Percentiles rank a stretch among this genome's conserved stretches.
Conservation (phyloP, 768 basidiomycete species). For the Punctularia strigosozonata region DNA sequence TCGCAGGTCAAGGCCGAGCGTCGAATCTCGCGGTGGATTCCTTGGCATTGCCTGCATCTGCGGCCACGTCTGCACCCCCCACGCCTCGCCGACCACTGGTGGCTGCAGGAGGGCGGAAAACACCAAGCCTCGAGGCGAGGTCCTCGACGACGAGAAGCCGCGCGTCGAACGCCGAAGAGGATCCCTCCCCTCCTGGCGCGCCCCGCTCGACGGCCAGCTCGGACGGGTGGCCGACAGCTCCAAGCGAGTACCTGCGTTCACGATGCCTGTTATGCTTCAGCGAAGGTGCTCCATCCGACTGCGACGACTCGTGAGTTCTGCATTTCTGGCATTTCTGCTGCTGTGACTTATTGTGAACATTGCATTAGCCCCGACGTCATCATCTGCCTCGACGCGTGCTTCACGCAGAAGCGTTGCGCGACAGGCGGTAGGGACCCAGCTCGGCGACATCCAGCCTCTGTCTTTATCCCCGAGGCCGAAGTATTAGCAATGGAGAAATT, state of each 20-base stretch:
- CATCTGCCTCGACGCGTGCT: conserved; percentile 22
- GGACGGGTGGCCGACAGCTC: conserved; percentile 3
- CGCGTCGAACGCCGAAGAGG: too few relatives aligned
- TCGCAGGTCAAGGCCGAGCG: too few relatives aligned
- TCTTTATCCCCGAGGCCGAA: conserved; percentile 13
- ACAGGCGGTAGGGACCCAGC: conserved; percentile 9
- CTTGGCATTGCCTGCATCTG: too few relatives aligned
- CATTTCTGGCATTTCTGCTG: not conserved
- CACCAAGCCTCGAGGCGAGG: too few relatives aligned
- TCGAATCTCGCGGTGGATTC: too few relatives aligned
- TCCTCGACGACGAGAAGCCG: too few relatives aligned
- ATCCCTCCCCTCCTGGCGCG: too few relatives aligned
- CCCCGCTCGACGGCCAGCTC: not conserved
- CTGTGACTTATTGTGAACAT: not conserved
- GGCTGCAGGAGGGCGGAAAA: too few relatives aligned
- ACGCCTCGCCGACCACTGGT: too few relatives aligned
- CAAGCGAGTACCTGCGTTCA: conserved; percentile 12
- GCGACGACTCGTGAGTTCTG: conserved; percentile 7
- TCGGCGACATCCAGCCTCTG: conserved; percentile 9
- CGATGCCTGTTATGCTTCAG: conserved; percentile 19
- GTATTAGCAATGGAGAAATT: conserved; percentile 10
- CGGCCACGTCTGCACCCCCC: too few relatives aligned
- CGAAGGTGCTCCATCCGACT: conserved; percentile 4
- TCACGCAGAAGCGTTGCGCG: conserved; percentile 20
- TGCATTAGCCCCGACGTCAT: conserved; percentile 14